Percentiles rank a stretch among this genome's conserved stretches.
These are phyloP conservation scores for Streptanthus diversifolius DNA, from an alignment of 345 rosid species.

Conservation along the genomic window DNA sequence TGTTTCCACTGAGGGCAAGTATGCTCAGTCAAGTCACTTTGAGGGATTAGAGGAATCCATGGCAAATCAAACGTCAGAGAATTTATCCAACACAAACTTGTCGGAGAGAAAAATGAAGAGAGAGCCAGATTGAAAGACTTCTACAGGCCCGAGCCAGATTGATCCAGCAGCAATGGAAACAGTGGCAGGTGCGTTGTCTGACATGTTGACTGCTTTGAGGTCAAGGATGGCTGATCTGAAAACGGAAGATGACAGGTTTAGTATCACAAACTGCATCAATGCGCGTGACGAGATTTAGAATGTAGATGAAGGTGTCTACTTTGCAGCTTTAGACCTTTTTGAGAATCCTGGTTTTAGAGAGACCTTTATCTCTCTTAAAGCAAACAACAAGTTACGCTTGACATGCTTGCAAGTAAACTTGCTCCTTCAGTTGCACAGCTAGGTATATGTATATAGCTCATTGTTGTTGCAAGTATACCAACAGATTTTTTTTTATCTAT, in stretches of 20 bases:
- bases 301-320: slow-evolving; percentile 52
- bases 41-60: slow-evolving; percentile 60
- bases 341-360: slow-evolving; percentile 55
- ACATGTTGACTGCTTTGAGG: slow-evolving; percentile 54
- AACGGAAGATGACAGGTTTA: slow-evolving; percentile 39
- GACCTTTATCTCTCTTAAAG: slow-evolving; percentile 58
- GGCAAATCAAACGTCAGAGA: slow-evolving; percentile 32
- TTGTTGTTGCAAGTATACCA: slow-evolving; percentile 1
- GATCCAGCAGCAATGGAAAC: slow-evolving; percentile 40
- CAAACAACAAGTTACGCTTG: slow-evolving; percentile 37
- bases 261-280: slow-evolving; percentile 59
- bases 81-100: background rate
- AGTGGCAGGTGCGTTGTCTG: slow-evolving; percentile 59
- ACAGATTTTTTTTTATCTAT: background rate
- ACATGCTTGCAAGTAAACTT: slow-evolving; percentile 51
- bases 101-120: slow-evolving; percentile 45
- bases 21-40: slow-evolving; percentile 90
- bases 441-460: background rate
- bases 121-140: slow-evolving; percentile 33
- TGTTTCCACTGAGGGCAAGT: slow-evolving; percentile 60
- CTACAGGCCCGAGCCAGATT: slow-evolving; percentile 30
- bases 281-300: slow-evolving; percentile 61
- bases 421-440: slow-evolving; percentile 7
- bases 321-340: slow-evolving; percentile 67
- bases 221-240: slow-evolving; percentile 29